Percentiles rank a stretch among this genome's conserved stretches.
Evolutionary conservation across 306 rosid genomes (phyloP).

Genomic region (Corylus avellana): DNA sequence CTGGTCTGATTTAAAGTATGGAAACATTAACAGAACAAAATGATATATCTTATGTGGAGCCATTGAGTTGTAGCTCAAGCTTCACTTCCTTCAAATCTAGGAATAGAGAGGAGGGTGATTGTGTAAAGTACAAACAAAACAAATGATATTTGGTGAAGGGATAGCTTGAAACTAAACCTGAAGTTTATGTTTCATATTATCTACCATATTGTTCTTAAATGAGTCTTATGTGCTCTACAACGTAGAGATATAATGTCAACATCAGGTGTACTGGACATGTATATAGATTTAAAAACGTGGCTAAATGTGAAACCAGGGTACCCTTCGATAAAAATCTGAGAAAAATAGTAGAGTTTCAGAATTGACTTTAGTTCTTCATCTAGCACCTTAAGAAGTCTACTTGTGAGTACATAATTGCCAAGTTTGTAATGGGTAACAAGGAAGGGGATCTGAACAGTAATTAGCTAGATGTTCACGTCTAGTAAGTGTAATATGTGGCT

Average conservation of each 20-base stretch:
- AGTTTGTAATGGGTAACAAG: not conserved
- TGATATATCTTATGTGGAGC: not conserved
- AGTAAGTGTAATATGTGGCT: not conserved
- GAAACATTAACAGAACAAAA: not conserved
- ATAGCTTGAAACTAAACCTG: not conserved
- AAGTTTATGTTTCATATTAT: not conserved
- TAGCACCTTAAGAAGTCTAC: not conserved
- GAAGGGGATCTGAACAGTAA: not conserved
- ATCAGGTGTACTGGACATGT: not conserved
- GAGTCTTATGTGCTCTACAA: not conserved
- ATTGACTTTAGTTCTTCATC: not conserved
- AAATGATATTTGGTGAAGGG: not conserved
- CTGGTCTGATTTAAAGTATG: slow-evolving; percentile 13
- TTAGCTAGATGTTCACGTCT: not conserved
- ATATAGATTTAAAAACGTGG: not conserved
- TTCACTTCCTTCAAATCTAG: not conserved
- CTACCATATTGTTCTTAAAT: not conserved
- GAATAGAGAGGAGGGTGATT: not conserved
- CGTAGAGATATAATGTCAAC: not conserved
- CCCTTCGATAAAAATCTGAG: not conserved
- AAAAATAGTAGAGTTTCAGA: not conserved
- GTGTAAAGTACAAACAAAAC: not conserved
- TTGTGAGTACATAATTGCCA: not conserved
- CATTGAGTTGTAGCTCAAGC: not conserved
- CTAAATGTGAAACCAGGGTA: not conserved